Percentiles rank a stretch among this genome's conserved stretches.
Evolutionary conservation across 331 rosid species (phyloP).

Genomic region (Malus hybrid): DNA sequence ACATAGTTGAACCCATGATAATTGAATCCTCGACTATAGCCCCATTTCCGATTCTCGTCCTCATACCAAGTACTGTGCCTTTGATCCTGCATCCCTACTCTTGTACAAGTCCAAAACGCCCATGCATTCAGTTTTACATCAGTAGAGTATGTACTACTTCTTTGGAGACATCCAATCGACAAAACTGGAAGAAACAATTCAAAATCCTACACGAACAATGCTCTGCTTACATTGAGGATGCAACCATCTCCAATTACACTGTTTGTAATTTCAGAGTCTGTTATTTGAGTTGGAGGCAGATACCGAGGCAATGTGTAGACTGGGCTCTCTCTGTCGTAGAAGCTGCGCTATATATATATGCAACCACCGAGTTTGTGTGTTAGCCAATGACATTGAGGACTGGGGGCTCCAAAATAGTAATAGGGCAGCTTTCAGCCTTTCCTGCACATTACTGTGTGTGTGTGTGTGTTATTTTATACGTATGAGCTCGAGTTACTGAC

Average conservation of each 20-base stretch:
- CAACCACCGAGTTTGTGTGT: conserved; percentile 5
- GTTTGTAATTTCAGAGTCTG: conserved; percentile 20
- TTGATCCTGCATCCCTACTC: conserved; percentile 34
- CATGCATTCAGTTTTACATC: neutral
- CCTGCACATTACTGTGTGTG: too few species aligned
- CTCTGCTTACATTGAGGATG: conserved; percentile 28
- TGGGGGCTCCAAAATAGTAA: neutral
- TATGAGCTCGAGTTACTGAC: conserved; percentile 7
- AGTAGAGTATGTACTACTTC: neutral
- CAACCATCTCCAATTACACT: conserved; percentile 39
- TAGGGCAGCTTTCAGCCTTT: too few species aligned
- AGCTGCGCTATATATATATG: conserved; percentile 10
- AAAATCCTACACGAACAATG: neutral
- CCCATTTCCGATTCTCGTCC: conserved; percentile 26
- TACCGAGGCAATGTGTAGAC: conserved; percentile 24
- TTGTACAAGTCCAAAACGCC: conserved; percentile 1
- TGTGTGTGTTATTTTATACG: too few species aligned
- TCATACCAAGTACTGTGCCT: conserved; percentile 24
- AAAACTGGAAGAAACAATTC: neutral
- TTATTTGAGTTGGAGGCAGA: conserved; percentile 32
- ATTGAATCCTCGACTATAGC: conserved; percentile 27
- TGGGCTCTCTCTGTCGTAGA: conserved; percentile 16
- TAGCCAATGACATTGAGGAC: neutral
- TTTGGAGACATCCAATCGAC: neutral
- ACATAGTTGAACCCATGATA: conserved; percentile 24